Base-by-base conservation (phyloP, 2,329 filamentous ascomycete species). In the Xylaria sp. region DNA sequence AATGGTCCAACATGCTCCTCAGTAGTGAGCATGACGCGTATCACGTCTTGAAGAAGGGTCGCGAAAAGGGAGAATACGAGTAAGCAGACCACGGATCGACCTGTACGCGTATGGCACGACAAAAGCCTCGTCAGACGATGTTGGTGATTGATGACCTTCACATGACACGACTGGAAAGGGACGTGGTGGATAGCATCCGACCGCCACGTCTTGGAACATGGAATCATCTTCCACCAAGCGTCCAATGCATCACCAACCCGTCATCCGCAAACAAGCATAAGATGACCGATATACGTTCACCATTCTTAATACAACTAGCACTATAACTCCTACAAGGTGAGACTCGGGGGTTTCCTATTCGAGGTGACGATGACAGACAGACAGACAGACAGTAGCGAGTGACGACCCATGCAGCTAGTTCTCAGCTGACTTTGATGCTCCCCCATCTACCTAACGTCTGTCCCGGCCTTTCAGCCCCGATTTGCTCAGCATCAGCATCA, bases 371-470 rank as follows among this genome's bases (percentile, higher is more conserved):
- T n/a, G n/a, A n/a, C n/a, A n/a, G n/a, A n/a, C n/a, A n/a, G n/a
- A n/a, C n/a, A n/a, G 17, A 22, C n/a, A 25, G 31, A 50, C 31
- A n/a, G 51, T 25, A 27, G 29, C 5, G 42, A 36, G 33, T 61
- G 57, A 61, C 31, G 63, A 36, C 33, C 50, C 27, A 15, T 57
- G 57, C 50, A 51, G 45, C 33, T 27, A 54, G 50, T 29, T 39
- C 42, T 53, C 53, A 62, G 58, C 58, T 66, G 58, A 62, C 29
- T 20, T 42, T 5, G 22, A 51, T 51, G 51, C 44, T 38, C 33
- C 29, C 36, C n/a, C n/a, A n/a, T n/a, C n/a, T n/a, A n/a, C n/a
- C 39, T 45, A 31, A 33, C 22, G 15, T 38, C 29, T 9, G 47
- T 29, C 29, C 11, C 51, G 38, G 51, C 53, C 38, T 56, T 3